These are phyloP conservation scores for Ustilago shanxiensis DNA, from an alignment of 1,284 basidiomycete species.

Conservation along the genomic window DNA sequence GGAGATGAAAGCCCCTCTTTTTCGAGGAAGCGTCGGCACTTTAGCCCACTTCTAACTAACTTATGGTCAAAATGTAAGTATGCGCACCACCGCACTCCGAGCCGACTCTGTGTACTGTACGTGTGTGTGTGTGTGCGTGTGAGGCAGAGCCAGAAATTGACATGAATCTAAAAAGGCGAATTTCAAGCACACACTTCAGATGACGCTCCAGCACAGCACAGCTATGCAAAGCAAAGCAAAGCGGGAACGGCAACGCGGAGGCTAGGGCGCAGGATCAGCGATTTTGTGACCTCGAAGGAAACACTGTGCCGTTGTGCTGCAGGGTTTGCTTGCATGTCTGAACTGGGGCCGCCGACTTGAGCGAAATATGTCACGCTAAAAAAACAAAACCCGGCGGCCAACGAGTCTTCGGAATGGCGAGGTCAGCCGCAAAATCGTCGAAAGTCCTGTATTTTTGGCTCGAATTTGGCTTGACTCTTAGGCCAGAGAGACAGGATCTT, in stretches of 20 bases:
- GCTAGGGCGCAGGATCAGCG: not conserved
- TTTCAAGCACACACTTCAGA: not conserved
- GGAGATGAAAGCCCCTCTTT: slow-evolving; percentile 5
- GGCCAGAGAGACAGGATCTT: not conserved
- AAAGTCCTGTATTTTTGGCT: not conserved
- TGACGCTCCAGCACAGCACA: slow-evolving; percentile 10
- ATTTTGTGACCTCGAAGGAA: not conserved
- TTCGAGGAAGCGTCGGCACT: not conserved
- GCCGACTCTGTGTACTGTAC: too few species aligned
- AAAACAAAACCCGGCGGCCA: not conserved
- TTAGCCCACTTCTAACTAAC: not conserved
- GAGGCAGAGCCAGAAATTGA: slow-evolving; percentile 1
- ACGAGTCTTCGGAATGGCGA: slow-evolving; percentile 2
- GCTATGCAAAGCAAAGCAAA: not conserved
- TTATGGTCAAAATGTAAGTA: not conserved
- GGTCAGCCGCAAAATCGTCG: not conserved
- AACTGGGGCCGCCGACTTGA: not conserved
- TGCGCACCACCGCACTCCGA: too few species aligned
- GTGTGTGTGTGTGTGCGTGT: not conserved
- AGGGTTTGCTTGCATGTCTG: not conserved
- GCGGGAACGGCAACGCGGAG: too few species aligned
- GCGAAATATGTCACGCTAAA: not conserved
- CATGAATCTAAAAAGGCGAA: slow-evolving; percentile 4
- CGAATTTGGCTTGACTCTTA: not conserved
- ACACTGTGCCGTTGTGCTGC: not conserved